Base-by-base conservation (phyloP, 208 protist species). In the Endotrypanum monterogeii region DNA sequence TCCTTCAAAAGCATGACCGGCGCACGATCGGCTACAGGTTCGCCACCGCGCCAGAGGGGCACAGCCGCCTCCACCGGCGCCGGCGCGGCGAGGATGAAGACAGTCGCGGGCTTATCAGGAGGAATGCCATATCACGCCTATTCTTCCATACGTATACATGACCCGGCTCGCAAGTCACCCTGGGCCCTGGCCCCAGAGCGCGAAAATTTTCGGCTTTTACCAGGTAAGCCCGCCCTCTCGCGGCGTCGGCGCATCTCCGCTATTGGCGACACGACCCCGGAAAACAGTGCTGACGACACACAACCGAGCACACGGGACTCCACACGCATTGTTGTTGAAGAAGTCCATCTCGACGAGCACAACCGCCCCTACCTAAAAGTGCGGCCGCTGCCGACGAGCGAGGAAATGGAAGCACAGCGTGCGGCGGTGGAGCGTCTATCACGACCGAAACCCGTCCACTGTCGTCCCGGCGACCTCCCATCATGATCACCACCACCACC, bases 271-370 rank as follows among this genome's bases (percentile, higher is more conserved):
- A 54, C 41, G 50, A 37, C 28, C 28, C 30, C 28, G 11, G 55
- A 51, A 46, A 41, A 25, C 25, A 56, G 78, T 32, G 30, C n/a
- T 32, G 71, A 67, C 41, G 68, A 69, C n/a, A 71, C 52, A 46
- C 67, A 74, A 16, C 44, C 32, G 28, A n/a, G 55, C 67, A 35
- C 23, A 37, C 23, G 39, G 20, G 66, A 37, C 48, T 30, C 51
- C 25, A 16, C 65, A 23, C 65, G 61, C 14, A 79, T 74, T 6
- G 65, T 92, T 11, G 83, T 96, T 12, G 82, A 96, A 72, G 89
- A 96, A 73, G 77, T 96, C 11, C 81, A 86, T 30, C 67, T 94
- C 7, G 91, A 96, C 76, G 91, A 96, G 52, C 65, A 88, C 56
- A 65, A 76, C 41, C 77, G 84, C 37, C 91, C 91, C 71, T 96